Conservation (phyloP, 2,329 filamentous ascomycete species). For the Calonectria montana region DNA sequence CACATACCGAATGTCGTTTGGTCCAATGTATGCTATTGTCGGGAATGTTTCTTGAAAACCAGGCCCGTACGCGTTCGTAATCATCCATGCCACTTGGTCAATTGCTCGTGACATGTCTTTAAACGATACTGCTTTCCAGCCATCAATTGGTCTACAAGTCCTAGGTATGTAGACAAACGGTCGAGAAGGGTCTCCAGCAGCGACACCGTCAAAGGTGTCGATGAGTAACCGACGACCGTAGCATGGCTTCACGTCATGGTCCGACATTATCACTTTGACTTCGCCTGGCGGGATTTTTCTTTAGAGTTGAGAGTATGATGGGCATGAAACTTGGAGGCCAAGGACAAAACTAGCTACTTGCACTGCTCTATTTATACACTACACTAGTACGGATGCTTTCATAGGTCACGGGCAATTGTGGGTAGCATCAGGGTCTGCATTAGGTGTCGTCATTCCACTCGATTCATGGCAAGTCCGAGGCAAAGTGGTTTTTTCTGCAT, state of each 20-base stretch:
- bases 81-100: neutral
- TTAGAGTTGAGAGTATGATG: no score
- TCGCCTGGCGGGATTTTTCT: neutral
- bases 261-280: neutral
- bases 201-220: neutral
- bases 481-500: no score
- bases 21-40: constrained; percentile 49
- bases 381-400: no score
- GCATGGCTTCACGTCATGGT: neutral
- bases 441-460: no score
- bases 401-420: no score
- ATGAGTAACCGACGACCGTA: neutral
- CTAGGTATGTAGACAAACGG: neutral
- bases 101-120: neutral
- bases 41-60: neutral
- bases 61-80: neutral
- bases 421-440: no score
- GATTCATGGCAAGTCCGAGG: no score
- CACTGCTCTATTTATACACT: no score
- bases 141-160: neutral
- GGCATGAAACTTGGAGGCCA: no score
- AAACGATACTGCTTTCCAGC: constrained; percentile 5
- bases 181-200: neutral
- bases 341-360: no score
- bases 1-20: constrained; percentile 51